phyloP scores from a whole-genome alignment of 2,329 filamentous ascomycete species.

The Penicillium rolfsii region DNA sequence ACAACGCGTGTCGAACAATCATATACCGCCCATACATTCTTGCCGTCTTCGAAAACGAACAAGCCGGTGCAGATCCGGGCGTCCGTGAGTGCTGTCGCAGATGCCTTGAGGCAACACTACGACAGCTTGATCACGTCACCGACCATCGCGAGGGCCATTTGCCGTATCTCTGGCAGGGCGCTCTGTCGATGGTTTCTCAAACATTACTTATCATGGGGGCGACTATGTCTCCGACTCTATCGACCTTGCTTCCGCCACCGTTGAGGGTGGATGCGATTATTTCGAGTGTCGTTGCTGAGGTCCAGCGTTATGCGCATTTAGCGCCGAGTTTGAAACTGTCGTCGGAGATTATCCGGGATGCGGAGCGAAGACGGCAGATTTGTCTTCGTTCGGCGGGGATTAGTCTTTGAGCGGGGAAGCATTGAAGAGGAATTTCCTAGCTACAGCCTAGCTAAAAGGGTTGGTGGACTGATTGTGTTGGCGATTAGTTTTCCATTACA shows the following conservation, averaged over 20 bases:
- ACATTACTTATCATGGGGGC: constrained; percentile 82
- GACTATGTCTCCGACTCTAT: constrained; percentile 75
- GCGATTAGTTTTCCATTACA: not conserved
- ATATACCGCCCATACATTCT: constrained; percentile 84
- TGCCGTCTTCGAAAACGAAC: constrained; percentile 77
- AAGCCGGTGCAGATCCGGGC: constrained; percentile 68
- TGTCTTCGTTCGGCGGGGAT: constrained; percentile 29
- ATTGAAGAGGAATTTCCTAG: not conserved
- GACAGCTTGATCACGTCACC: constrained; percentile 76
- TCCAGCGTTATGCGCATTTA: constrained; percentile 72
- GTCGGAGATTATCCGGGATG: constrained; percentile 80
- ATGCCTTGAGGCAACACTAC: constrained; percentile 77
- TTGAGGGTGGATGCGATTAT: constrained; percentile 72
- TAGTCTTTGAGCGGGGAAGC: constrained; percentile 8
- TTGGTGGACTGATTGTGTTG: not conserved
- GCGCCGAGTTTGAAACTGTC: constrained; percentile 75
- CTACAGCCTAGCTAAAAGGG: not conserved
- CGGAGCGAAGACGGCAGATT: constrained; percentile 69
- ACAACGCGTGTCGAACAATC: constrained; percentile 83
- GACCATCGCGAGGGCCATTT: constrained; percentile 82
- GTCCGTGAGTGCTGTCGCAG: constrained; percentile 79
- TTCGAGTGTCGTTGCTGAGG: constrained; percentile 73
- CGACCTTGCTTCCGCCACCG: constrained; percentile 62
- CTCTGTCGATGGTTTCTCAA: constrained; percentile 80
- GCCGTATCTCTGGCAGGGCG: constrained; percentile 84